Base-by-base conservation (phyloP, 495 filamentous ascomycete genomes). In the Tuber umbilicatum region DNA sequence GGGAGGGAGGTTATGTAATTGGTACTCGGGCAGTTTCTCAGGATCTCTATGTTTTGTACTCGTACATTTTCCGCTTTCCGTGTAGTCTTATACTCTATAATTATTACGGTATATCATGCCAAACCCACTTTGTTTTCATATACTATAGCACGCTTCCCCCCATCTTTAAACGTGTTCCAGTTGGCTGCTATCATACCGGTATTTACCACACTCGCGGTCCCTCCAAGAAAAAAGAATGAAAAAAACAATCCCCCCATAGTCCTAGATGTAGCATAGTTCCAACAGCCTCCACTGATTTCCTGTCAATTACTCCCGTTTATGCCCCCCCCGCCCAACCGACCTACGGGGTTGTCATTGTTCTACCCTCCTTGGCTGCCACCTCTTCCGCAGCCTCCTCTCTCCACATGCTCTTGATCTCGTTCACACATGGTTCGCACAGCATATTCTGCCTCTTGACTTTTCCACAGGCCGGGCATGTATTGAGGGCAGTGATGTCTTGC, bases 401-500 rank as follows among this genome's bases (percentile, higher is more conserved):
- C 85, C 85, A 86, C 74, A 84, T 80, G 70, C 79, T 74, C 71
- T 83, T 83, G 68, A 86, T 87, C 90, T 91, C 88, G 81, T 87
- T 82, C 40, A 94, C 91, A 83, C 95, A 99, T 77, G 92, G 87
- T 41, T 93, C 89, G 83, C 95, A 99, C 73, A 98, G 81, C 47
- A 91, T 83, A 86, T 99, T 95, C 79, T 92, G 89, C 81, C 92
- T 89, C 85, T 99, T 99, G 55, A 91, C 83, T 79, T 90, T 86
- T 21, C 94, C 96, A 82, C 95, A 99, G 21, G 89, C 91, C 2
- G 94, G 90, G 81, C 95, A 99, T 81, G 89, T 92, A 83, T 91
- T 94, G 78, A 99, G 85, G 50, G 87, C 86, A 71, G 90, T 94
- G 35, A 97, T 89, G 82, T 98, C 95, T 86, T 94, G 92, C 81